phyloP scores from a whole-genome alignment of 768 basidiomycete species.

The Sutorius australiensis region DNA sequence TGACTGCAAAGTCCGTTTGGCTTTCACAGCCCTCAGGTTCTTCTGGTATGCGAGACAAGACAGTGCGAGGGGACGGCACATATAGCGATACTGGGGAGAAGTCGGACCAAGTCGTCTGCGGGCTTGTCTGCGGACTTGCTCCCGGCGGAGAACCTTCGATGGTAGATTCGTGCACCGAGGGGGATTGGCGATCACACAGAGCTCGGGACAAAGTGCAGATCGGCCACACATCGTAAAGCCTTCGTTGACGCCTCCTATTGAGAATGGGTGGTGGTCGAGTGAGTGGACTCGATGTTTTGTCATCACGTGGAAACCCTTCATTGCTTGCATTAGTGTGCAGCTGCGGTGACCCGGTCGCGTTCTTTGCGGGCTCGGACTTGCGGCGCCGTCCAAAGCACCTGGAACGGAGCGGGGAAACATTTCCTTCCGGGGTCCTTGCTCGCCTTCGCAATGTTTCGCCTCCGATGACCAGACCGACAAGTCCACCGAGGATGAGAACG shows the following conservation, averaged over 20 bases:
- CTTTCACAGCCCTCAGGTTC: constrained; percentile 26
- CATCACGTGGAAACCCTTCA: constrained; percentile 12
- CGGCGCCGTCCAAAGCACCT: constrained; percentile 1
- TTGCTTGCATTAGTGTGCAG: neutral
- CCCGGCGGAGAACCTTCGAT: neutral
- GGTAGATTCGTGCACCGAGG: neutral
- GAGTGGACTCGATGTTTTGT: constrained; percentile 12
- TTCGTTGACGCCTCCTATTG: constrained; percentile 11
- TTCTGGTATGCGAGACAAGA: constrained; percentile 29
- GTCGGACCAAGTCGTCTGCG: constrained; percentile 31
- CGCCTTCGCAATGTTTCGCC: constrained; percentile 26
- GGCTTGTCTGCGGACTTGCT: constrained; percentile 14
- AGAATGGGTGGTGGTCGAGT: constrained; percentile 13
- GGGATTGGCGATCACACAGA: constrained; percentile 6
- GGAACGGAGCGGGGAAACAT: neutral
- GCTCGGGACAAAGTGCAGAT: constrained; percentile 17
- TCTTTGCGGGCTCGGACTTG: constrained; percentile 5
- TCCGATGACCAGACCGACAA: constrained; percentile 25
- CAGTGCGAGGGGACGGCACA: constrained; percentile 15
- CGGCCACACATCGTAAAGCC: constrained; percentile 20
- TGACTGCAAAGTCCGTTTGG: constrained; percentile 12
- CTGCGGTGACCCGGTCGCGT: neutral
- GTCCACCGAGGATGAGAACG: constrained; percentile 26
- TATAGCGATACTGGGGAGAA: constrained; percentile 23
- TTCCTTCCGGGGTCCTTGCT: neutral